A percentile compares a stretch with the other conserved stretches of the same genome.
Evolutionary conservation across 192 early-diverging fungal genomes (phyloP).

Genomic region (Geosiphon pyriformis): DNA sequence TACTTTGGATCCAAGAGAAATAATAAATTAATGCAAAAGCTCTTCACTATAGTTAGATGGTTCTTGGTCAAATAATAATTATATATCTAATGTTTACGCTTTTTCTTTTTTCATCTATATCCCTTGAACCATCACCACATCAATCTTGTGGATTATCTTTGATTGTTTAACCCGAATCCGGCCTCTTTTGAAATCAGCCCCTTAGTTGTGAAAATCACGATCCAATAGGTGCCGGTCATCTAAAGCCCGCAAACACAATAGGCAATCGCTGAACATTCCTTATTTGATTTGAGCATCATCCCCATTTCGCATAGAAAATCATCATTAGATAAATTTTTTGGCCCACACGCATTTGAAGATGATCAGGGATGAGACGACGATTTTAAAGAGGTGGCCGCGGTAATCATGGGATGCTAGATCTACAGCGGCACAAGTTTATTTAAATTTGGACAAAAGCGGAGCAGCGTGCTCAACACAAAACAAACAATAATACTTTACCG

Average conservation of each 20-base stretch:
- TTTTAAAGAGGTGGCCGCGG: no score
- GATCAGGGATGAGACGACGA: no score
- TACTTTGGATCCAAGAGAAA: background rate
- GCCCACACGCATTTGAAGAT: no score
- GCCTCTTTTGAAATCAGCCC: background rate
- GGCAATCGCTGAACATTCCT: background rate
- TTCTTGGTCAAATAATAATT: background rate
- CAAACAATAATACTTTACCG: no score
- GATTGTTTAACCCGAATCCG: background rate
- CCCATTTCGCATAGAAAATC: no score
- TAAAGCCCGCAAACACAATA: background rate
- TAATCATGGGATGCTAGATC: no score
- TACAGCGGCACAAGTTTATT: no score
- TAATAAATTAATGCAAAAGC: background rate
- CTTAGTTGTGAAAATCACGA: background rate
- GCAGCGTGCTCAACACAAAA: no score
- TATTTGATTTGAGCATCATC: background rate
- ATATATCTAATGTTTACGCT: background rate
- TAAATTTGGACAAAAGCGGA: no score
- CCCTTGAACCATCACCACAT: background rate
- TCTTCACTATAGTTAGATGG: background rate
- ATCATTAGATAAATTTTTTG: no score
- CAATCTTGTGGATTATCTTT: no score
- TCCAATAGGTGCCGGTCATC: background rate
- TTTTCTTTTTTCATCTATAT: background rate